Conservation (phyloP, 2,329 filamentous ascomycete species). For the Mycosphaerella arachidis region DNA sequence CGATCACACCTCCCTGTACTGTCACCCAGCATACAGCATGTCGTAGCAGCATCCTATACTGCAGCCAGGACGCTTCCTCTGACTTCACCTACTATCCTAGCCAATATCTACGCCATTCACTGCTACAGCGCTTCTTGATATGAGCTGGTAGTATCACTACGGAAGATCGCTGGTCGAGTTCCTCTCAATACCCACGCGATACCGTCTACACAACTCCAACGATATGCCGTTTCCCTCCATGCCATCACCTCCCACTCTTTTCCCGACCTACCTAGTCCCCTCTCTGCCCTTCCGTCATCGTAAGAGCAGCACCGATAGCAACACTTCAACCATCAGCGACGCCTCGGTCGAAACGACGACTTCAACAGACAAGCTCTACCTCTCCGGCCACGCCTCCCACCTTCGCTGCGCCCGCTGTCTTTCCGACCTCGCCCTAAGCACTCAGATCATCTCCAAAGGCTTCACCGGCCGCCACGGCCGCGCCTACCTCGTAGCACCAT, state of each 20-base stretch:
- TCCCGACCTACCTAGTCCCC: conserved; percentile 50
- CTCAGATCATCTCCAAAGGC: conserved; percentile 60
- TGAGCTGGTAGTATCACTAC: conserved; percentile 8
- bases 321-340: conserved; percentile 33
- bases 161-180: neutral
- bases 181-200: neutral
- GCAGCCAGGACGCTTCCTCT: neutral
- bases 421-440: conserved; percentile 54
- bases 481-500: conserved; percentile 57
- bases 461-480: conserved; percentile 62
- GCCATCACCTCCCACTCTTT: conserved; percentile 37
- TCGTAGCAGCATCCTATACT: neutral
- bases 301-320: conserved; percentile 38
- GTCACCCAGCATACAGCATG: neutral
- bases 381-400: conserved; percentile 49
- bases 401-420: conserved; percentile 58
- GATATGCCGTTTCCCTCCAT: conserved; percentile 27
- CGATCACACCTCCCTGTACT: neutral
- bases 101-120: neutral
- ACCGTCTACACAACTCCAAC: neutral
- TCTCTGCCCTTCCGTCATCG: conserved; percentile 46
- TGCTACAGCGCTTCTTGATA: neutral
- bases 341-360: conserved; percentile 20
- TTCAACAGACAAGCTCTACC: conserved; percentile 34
- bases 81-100: neutral